A percentile compares a stretch with the other conserved stretches of the same genome.
Evolutionary conservation across 2,329 filamentous ascomycete genomes (phyloP).

Genomic region (Chlorencoelia australis): DNA sequence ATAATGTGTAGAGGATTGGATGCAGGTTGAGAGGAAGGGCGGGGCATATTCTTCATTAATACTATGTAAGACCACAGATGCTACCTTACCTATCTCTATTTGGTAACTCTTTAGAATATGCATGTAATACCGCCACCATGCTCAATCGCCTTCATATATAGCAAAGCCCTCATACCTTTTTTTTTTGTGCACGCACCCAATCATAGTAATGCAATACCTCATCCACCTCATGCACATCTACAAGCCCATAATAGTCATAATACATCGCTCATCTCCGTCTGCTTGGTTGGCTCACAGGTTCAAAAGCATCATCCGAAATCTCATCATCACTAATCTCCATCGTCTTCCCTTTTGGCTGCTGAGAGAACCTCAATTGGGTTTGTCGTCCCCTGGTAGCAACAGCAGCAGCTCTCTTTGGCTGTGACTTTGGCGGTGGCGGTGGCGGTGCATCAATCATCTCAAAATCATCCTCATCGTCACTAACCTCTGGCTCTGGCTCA

Average conservation of each 20-base stretch:
- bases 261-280: neutral
- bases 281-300: constrained; percentile 26
- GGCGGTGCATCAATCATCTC: constrained; percentile 39
- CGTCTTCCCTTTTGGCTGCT: constrained; percentile 31
- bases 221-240: no score
- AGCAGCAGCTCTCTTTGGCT: constrained; percentile 21
- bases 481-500: constrained; percentile 25
- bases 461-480: constrained; percentile 40
- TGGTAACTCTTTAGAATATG: no score
- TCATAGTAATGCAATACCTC: no score
- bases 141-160: no score
- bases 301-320: constrained; percentile 53
- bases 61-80: no score
- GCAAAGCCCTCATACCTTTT: no score
- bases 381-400: constrained; percentile 31
- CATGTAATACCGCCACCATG: no score
- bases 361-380: constrained; percentile 40
- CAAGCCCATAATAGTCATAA: neutral
- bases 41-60: no score
- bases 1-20: no score
- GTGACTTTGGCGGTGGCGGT: constrained; percentile 31
- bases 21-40: no score
- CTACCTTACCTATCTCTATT: no score
- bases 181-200: no score
- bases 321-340: constrained; percentile 57